phyloP scores from a whole-genome alignment of 2,329 filamentous ascomycete species.

The Erysiphe pulchra region DNA sequence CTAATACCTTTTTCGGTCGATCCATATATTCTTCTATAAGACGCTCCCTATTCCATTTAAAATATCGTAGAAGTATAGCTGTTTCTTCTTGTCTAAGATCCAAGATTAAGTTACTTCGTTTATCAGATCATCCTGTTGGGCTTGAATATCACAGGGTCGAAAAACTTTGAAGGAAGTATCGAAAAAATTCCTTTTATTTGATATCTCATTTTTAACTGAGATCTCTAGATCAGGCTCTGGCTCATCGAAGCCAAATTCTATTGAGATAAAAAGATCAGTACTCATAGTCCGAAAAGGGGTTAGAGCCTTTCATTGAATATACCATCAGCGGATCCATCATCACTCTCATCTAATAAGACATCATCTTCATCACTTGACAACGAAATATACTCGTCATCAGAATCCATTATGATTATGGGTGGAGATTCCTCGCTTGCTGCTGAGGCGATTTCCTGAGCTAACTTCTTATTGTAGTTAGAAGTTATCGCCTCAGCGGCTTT shows the following conservation, averaged over 20 bases:
- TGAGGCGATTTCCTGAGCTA: slow-evolving; percentile 14
- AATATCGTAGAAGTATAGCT: slow-evolving; percentile 70
- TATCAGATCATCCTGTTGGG: slow-evolving; percentile 65
- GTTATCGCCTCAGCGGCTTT: slow-evolving; percentile 22
- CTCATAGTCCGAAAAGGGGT: not conserved
- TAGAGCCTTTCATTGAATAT: slow-evolving; percentile 1
- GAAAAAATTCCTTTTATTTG: slow-evolving; percentile 49
- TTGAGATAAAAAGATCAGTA: not conserved
- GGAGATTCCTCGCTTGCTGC: slow-evolving; percentile 18
- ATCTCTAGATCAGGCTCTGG: slow-evolving; percentile 22
- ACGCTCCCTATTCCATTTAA: slow-evolving; percentile 89
- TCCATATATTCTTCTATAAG: slow-evolving; percentile 96
- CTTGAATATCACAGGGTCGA: slow-evolving; percentile 55
- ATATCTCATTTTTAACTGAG: slow-evolving; percentile 36
- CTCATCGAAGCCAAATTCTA: slow-evolving; percentile 20
- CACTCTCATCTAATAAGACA: slow-evolving; percentile 51
- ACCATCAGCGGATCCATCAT: slow-evolving; percentile 27
- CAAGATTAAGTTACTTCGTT: slow-evolving; percentile 73
- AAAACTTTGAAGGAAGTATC: slow-evolving; percentile 69
- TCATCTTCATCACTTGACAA: slow-evolving; percentile 54
- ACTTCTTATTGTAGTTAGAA: slow-evolving; percentile 12
- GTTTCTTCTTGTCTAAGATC: slow-evolving; percentile 72
- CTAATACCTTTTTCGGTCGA: slow-evolving; percentile 48
- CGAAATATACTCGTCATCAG: slow-evolving; percentile 83
- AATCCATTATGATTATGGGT: slow-evolving; percentile 56